Percentiles rank a stretch among this genome's conserved stretches.
These are phyloP conservation scores for Pterocarpus macrocarpus DNA, from an alignment of 306 rosid species.

Conservation along the genomic window DNA sequence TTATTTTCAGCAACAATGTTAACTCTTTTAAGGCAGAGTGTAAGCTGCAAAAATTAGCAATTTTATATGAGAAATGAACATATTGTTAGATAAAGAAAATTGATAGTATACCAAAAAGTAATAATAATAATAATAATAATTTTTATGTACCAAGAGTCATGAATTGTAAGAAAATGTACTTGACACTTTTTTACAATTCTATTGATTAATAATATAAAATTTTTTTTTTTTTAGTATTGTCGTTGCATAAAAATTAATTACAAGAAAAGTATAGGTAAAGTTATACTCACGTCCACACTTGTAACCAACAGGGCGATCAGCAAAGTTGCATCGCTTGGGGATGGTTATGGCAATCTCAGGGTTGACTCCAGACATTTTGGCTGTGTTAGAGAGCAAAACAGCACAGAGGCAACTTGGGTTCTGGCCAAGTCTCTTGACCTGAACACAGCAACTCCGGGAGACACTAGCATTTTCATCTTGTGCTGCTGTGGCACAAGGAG, in stretches of 20 bases:
- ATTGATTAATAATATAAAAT: no score
- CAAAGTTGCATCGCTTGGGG: slow-evolving; percentile 69
- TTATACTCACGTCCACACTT: slow-evolving; percentile 63
- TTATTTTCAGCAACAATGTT: slow-evolving; percentile 7
- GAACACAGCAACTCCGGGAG: slow-evolving; percentile 54
- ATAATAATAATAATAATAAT: no score
- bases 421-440: slow-evolving; percentile 49
- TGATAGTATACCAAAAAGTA: no score
- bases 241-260: neutral
- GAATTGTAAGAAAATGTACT: no score
- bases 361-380: slow-evolving; percentile 53
- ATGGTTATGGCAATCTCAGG: slow-evolving; percentile 58
- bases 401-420: slow-evolving; percentile 64
- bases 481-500: slow-evolving; percentile 59
- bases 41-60: slow-evolving; percentile 59
- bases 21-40: slow-evolving; percentile 51
- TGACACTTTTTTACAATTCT: no score
- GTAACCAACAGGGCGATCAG: slow-evolving; percentile 66
- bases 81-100: neutral
- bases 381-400: slow-evolving; percentile 60
- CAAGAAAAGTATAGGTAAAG: neutral
- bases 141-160: no score
- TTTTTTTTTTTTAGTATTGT: no score
- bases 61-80: neutral
- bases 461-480: slow-evolving; percentile 56